Evolutionary conservation across 495 filamentous ascomycete genomes (phyloP).

Genomic region (Penicillium canariense): DNA sequence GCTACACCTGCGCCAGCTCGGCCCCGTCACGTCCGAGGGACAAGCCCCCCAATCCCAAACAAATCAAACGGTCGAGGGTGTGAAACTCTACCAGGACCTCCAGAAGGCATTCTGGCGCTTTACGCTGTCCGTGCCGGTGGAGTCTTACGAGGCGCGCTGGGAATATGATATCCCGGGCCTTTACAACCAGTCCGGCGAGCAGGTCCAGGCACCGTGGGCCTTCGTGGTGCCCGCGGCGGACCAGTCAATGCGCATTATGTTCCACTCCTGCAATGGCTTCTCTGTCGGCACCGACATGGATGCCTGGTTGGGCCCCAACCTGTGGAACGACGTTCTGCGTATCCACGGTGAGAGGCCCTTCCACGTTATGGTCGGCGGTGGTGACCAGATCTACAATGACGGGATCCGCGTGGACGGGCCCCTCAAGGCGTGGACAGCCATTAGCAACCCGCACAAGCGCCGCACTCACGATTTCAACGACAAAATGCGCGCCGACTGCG

Average conservation of each 20-base stretch:
- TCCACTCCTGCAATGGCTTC: conserved; percentile 96
- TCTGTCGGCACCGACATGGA: conserved; percentile 88
- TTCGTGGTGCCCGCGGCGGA: conserved; percentile 75
- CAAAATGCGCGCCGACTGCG: conserved; percentile 68
- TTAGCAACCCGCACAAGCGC: conserved; percentile 77
- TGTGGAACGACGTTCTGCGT: conserved; percentile 90
- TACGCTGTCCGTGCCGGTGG: conserved; percentile 52
- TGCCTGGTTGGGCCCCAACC: conserved; percentile 73
- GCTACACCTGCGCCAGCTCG: conserved; percentile 48
- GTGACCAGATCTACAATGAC: conserved; percentile 95
- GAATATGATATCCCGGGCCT: conserved; percentile 47
- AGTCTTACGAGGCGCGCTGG: conserved; percentile 48
- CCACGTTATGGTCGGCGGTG: conserved; percentile 94
- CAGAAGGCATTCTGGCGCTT: conserved; percentile 82
- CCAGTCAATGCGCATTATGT: conserved; percentile 93
- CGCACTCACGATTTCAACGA: conserved; percentile 74
- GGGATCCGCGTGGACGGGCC: conserved; percentile 81
- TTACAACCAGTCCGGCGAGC: conserved; percentile 34
- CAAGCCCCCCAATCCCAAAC: conserved; percentile 9
- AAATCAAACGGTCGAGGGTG: conserved; percentile 41
- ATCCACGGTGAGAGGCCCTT: conserved; percentile 68
- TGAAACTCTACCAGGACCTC: conserved; percentile 77
- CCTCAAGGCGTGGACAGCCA: conserved; percentile 74
- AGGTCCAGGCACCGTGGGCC: conserved; percentile 40
- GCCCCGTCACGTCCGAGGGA: conserved; percentile 29